Conservation (phyloP, 768 basidiomycete species). For the Goffeauzyma gilvescens region DNA sequence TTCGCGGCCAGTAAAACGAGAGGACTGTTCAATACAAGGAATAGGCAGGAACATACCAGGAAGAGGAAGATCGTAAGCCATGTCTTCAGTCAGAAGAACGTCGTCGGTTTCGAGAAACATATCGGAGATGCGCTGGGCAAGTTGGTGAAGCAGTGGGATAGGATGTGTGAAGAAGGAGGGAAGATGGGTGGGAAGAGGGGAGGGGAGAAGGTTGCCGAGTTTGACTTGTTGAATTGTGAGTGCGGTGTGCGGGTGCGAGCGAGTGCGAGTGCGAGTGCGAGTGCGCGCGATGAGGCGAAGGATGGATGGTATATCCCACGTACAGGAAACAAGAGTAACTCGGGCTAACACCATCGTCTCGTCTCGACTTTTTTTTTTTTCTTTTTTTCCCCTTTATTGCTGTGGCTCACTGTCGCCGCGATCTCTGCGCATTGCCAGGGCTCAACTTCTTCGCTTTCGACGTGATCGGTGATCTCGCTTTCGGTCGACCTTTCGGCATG, state of each 20-base stretch:
- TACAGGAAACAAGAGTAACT: too few species aligned
- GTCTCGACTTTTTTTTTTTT: too few species aligned
- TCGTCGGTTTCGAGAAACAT: constrained; percentile 69
- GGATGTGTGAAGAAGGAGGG: constrained; percentile 41
- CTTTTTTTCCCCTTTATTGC: too few species aligned
- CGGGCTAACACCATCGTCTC: too few species aligned
- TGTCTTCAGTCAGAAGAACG: constrained; percentile 42
- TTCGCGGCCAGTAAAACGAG: constrained; percentile 53
- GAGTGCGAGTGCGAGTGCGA: constrained; percentile 56
- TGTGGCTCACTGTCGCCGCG: too few species aligned
- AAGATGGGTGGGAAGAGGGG: constrained; percentile 41
- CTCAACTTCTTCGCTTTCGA: constrained; percentile 51
- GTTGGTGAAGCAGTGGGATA: constrained; percentile 58
- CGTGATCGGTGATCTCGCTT: constrained; percentile 49
- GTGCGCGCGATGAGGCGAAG: too few species aligned
- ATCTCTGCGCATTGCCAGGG: constrained; percentile 39
- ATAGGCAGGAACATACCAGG: constrained; percentile 57
- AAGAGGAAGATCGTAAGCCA: constrained; percentile 69
- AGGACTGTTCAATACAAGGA: constrained; percentile 36
- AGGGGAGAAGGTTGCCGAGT: constrained; percentile 31
- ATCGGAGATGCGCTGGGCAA: constrained; percentile 44
- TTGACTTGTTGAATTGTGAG: constrained; percentile 14
- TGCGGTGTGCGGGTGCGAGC: constrained; percentile 10
- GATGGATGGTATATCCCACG: too few species aligned
- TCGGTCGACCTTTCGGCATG: constrained; percentile 81